Base-by-base conservation (phyloP, 2,329 filamentous ascomycete genomes). In the Orbilia ellipsospora region DNA sequence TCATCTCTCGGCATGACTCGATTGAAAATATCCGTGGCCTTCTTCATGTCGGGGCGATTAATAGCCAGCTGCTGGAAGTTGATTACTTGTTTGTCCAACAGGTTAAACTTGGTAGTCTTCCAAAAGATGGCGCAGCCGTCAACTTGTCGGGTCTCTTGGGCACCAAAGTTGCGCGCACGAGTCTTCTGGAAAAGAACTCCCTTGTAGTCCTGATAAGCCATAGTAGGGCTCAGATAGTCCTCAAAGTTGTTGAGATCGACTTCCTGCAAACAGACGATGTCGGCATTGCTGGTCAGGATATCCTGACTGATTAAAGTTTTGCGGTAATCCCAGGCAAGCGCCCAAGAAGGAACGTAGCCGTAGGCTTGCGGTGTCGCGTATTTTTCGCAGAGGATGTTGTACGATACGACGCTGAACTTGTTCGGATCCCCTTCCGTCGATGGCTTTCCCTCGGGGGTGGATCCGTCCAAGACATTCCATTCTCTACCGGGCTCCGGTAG, bases 1-100 rank as follows among this genome's bases (percentile, higher is more conserved):
- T 98, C 94, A 85, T 99, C 95, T 83, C 95, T 93, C 76, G 94
- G 94, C 95, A 97, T 98, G 75, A 99, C 91, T 28, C 95, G 91
- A 82, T 99, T 99, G 87, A 97, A 98, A 69, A 98, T 94, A 80
- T 99, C 95, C 81, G 96, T 92, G 80, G 96, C 93, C 68, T 94
- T 92, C 84, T 98, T 98, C 89, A 97, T 97, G 81, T 98, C 95
- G 1, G 94, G 92, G 78, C 95, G 87, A 81, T 96, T 95, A 83
- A 99, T 97, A 78, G 94, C 94, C 68, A 93, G 92, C 73, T 92
- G 91, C 44, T 92, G 90, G 81, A 97, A 97, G 82, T 97, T 93
- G 80, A 99, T 90, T 77, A 97, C 85, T 81, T 96, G 92, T 85
- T 97, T 97, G 84, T 98, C 94, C 23, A 99, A 87, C 73, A 97